Conservation (phyloP, 2,329 filamentous ascomycete species). For the Xylaria sp. region DNA sequence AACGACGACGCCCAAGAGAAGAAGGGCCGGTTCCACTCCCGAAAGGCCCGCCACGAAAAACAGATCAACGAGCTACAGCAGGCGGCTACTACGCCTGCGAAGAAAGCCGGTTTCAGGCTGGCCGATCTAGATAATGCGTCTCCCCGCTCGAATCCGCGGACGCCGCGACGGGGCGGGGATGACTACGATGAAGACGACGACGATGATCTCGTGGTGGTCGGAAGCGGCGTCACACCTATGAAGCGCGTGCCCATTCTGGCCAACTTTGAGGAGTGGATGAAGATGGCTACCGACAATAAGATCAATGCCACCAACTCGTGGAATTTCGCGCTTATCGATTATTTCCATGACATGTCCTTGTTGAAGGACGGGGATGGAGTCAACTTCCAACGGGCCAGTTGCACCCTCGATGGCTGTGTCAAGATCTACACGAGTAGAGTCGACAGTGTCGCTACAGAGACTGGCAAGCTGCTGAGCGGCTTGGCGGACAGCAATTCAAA, state of each 20-base stretch:
- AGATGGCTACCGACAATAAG: conserved; percentile 99
- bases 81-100: conserved; percentile 70
- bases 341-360: conserved; percentile 98
- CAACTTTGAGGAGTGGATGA: conserved; percentile 99
- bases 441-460: conserved; percentile 97
- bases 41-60: conserved; percentile 85
- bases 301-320: conserved; percentile 98
- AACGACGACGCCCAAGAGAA: conserved; percentile 96
- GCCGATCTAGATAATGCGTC: conserved; percentile 64
- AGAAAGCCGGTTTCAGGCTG: conserved; percentile 66
- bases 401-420: conserved; percentile 95
- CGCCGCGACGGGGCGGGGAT: conserved; percentile 50
- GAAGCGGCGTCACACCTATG: conserved; percentile 86
- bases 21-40: conserved; percentile 82
- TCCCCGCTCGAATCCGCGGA: conserved; percentile 62
- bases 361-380: conserved; percentile 95
- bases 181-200: conserved; percentile 58
- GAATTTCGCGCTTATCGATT: conserved; percentile 99
- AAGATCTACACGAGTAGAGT: conserved; percentile 99
- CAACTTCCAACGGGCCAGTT: conserved; percentile 98
- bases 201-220: conserved; percentile 69
- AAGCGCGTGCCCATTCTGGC: conserved; percentile 94
- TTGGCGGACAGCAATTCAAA: conserved; percentile 85
- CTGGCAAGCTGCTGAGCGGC: conserved; percentile 90
- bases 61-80: conserved; percentile 94